phyloP scores from a whole-genome alignment of 192 early-diverging fungal species.

The Chytriomyces sp. region DNA sequence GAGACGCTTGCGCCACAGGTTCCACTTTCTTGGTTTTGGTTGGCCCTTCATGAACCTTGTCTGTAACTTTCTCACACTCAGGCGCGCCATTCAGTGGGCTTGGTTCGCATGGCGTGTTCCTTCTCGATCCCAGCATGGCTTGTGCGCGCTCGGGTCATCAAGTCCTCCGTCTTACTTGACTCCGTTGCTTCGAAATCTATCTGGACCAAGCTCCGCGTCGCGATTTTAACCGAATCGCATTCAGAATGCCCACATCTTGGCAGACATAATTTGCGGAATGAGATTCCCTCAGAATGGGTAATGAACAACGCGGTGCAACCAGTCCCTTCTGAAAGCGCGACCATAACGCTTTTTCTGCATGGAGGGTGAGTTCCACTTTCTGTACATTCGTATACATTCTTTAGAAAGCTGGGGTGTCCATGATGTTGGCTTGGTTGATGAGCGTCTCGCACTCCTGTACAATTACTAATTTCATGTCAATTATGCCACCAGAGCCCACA shows the following conservation, averaged over 20 bases:
- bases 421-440: too few relatives aligned
- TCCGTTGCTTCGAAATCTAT: neutral
- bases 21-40: too few relatives aligned
- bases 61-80: too few relatives aligned
- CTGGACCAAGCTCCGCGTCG: neutral
- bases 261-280: neutral
- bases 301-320: slow-evolving; percentile 4
- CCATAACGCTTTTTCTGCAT: slow-evolving; percentile 42
- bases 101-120: slow-evolving; percentile 30
- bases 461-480: neutral
- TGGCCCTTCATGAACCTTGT: too few relatives aligned
- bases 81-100: slow-evolving; percentile 37
- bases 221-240: slow-evolving; percentile 16
- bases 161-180: neutral
- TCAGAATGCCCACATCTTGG: neutral
- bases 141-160: slow-evolving; percentile 14
- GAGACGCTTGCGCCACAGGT: slow-evolving; percentile 32
- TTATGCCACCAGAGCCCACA: slow-evolving; percentile 31
- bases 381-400: neutral
- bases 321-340: neutral
- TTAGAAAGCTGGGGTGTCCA: neutral
- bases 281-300: slow-evolving; percentile 34
- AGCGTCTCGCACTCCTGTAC: neutral
- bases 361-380: slow-evolving; percentile 29
- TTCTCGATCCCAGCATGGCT: slow-evolving; percentile 32